Evolutionary conservation across 2,329 filamentous ascomycete genomes (phyloP).

Genomic region (Microascus cirrosus): DNA sequence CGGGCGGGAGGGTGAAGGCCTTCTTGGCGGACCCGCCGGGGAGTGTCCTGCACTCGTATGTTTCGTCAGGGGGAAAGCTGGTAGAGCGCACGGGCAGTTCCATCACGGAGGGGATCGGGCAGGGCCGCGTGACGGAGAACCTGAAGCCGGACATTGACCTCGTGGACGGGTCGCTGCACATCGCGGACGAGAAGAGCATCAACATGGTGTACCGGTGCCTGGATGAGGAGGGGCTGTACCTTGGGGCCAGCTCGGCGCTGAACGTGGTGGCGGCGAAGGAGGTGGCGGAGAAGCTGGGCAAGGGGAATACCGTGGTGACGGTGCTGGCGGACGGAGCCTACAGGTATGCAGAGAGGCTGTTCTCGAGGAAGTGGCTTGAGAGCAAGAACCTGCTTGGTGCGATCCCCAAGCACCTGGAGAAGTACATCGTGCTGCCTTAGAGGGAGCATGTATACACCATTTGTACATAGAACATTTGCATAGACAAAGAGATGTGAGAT

Average conservation of each 20-base stretch:
- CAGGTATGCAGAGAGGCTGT: slow-evolving; percentile 85
- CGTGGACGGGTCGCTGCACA: slow-evolving; percentile 72
- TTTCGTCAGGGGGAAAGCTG: slow-evolving; percentile 73
- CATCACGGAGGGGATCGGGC: slow-evolving; percentile 96
- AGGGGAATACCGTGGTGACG: slow-evolving; percentile 84
- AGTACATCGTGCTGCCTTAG: slow-evolving; percentile 89
- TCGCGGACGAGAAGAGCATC: slow-evolving; percentile 88
- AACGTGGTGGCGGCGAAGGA: slow-evolving; percentile 95
- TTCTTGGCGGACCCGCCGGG: slow-evolving; percentile 93
- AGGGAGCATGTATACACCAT: neutral
- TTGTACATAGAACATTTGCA: neutral
- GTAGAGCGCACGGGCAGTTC: slow-evolving; percentile 72
- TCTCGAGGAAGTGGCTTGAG: slow-evolving; percentile 82
- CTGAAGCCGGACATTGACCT: slow-evolving; percentile 73
- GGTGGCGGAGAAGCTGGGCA: slow-evolving; percentile 80
- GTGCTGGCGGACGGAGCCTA: slow-evolving; percentile 96
- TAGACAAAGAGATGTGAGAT: neutral
- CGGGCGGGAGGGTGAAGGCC: slow-evolving; percentile 66
- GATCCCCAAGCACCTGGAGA: slow-evolving; percentile 75
- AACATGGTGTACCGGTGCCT: slow-evolving; percentile 96
- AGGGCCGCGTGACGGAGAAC: slow-evolving; percentile 95
- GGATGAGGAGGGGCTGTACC: slow-evolving; percentile 90
- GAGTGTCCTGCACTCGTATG: slow-evolving; percentile 85
- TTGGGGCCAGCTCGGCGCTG: slow-evolving; percentile 85
- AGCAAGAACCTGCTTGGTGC: slow-evolving; percentile 73